phyloP scores from a whole-genome alignment of 108 stramenopile genomes.

The Skeletonema menzelii region DNA sequence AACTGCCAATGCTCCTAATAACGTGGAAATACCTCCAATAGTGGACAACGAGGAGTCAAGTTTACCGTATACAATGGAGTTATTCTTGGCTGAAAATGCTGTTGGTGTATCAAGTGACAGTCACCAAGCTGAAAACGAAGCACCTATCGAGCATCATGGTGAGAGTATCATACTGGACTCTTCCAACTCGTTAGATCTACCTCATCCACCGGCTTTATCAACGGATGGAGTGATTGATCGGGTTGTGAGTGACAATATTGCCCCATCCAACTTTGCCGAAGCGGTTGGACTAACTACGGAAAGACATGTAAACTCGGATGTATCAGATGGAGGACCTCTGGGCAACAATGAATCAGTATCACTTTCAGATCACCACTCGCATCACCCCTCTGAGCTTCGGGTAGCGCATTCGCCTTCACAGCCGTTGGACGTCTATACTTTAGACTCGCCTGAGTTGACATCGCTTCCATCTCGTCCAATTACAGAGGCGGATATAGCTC shows the following conservation, averaged over 20 bases:
- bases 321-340: neutral
- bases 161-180: neutral
- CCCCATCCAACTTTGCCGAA: neutral
- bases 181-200: neutral
- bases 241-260: neutral
- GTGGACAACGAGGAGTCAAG: constrained; percentile 1
- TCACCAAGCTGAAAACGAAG: neutral
- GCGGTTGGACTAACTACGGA: neutral
- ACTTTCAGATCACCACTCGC: neutral
- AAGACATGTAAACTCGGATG: neutral
- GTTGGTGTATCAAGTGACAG: neutral
- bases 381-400: neutral
- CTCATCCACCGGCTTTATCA: neutral
- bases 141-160: neutral
- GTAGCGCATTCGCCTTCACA: neutral
- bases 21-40: neutral
- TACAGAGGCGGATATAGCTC: constrained; percentile 74
- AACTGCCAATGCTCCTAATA: neutral
- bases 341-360: constrained; percentile 1
- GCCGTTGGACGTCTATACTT: neutral
- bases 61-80: constrained; percentile 31
- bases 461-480: neutral
- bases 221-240: neutral
- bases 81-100: constrained; percentile 28
- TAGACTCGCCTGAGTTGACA: neutral